Percentiles rank a stretch among this genome's conserved stretches.
Evolutionary conservation across 139 green algal species (phyloP).

Genomic region (Chlamydomonas schloesseri): DNA sequence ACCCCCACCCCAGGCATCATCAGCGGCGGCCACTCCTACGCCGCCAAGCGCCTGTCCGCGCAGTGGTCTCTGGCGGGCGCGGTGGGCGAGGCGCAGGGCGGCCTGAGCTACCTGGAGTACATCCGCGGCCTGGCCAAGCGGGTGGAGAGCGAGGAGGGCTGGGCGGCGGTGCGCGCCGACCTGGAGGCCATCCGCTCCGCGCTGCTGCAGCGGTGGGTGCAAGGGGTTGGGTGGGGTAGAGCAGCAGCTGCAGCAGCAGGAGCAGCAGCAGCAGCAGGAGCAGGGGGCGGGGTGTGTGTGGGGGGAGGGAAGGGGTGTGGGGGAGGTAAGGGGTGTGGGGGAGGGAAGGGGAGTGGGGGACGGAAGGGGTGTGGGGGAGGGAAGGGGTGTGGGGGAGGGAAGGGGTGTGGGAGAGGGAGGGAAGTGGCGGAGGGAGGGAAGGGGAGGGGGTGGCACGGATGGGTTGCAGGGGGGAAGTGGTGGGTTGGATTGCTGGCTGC

Average conservation of each 20-base stretch:
- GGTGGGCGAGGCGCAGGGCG: conserved; percentile 91
- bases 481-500: no score
- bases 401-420: no score
- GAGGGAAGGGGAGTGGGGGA: background rate
- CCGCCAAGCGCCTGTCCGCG: conserved; percentile 85
- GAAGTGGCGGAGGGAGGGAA: no score
- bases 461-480: no score
- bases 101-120: conserved; percentile 92
- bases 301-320: background rate
- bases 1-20: conserved; percentile 68
- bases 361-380: no score
- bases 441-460: no score
- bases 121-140: conserved; percentile 85
- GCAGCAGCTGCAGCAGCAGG: no score
- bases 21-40: conserved; percentile 87
- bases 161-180: conserved; percentile 58
- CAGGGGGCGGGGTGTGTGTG: no score
- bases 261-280: conserved; percentile 80
- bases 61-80: conserved; percentile 89
- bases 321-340: background rate
- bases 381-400: no score
- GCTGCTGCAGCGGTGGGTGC: conserved; percentile 76
- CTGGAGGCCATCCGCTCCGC: conserved; percentile 80
- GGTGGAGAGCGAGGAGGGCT: conserved; percentile 93
- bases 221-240: no score